Conservation (phyloP, 192 early-diverging fungal species). For the Entomortierella lignicola region DNA sequence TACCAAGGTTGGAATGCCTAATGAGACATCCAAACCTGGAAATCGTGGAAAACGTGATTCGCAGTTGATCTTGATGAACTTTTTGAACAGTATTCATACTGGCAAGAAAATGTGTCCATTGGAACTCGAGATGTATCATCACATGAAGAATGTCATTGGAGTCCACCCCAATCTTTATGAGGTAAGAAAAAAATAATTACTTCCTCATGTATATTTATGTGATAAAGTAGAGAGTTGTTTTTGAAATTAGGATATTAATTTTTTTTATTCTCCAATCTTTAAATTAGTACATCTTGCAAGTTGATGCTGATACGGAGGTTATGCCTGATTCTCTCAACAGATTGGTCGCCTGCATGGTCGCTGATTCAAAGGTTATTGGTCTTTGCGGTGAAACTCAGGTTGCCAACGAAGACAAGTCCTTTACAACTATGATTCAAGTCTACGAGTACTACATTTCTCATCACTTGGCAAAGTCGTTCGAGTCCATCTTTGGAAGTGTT, state of each 20-base stretch:
- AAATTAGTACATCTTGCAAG: conserved; percentile 92
- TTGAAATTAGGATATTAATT: neutral
- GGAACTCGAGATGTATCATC: conserved; percentile 85
- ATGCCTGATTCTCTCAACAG: conserved; percentile 89
- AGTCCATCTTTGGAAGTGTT: conserved; percentile 94
- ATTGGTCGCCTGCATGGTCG: conserved; percentile 87
- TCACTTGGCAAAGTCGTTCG: conserved; percentile 94
- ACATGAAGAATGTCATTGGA: conserved; percentile 88
- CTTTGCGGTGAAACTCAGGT: conserved; percentile 95
- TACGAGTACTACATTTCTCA: conserved; percentile 98
- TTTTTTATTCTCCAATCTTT: too few relatives aligned
- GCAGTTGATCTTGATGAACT: conserved; percentile 87
- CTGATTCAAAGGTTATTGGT: conserved; percentile 91
- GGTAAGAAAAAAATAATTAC: conserved; percentile 22
- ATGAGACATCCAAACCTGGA: conserved; percentile 77
- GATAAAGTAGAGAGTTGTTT: neutral
- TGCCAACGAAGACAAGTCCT: conserved; percentile 89
- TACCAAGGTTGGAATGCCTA: conserved; percentile 81
- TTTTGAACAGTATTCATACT: conserved; percentile 83
- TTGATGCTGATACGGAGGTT: conserved; percentile 97
- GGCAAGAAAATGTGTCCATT: conserved; percentile 81
- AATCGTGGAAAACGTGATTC: conserved; percentile 92
- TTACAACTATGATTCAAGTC: conserved; percentile 95
- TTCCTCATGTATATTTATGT: neutral
- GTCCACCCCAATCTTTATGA: conserved; percentile 86